Percentiles rank a stretch among this genome's conserved stretches.
Evolutionary conservation across 805 yeast genomes (phyloP).

Genomic region (Pichia manshurica): DNA sequence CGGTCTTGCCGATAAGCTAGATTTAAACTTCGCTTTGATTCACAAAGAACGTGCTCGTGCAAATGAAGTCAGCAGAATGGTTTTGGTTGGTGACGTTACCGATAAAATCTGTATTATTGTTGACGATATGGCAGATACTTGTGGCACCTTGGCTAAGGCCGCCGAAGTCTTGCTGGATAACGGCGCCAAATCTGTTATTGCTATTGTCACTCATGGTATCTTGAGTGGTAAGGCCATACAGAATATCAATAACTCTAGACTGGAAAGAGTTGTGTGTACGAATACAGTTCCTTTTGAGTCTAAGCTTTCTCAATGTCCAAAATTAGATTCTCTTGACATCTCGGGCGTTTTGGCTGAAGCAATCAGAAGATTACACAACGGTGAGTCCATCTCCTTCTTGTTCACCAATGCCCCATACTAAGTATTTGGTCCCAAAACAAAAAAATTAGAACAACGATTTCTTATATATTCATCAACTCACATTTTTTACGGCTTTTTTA

Average conservation of each 20-base stretch:
- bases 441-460: no score
- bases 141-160: slow-evolving; percentile 81
- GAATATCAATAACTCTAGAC: slow-evolving; percentile 61
- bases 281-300: slow-evolving; percentile 76
- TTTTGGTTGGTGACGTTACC: slow-evolving; percentile 76
- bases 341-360: slow-evolving; percentile 75
- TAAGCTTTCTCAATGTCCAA: slow-evolving; percentile 51
- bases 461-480: neutral
- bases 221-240: slow-evolving; percentile 68
- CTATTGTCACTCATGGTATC: slow-evolving; percentile 80
- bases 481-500: neutral
- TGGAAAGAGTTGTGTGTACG: slow-evolving; percentile 69
- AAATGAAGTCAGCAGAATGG: slow-evolving; percentile 80
- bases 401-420: slow-evolving; percentile 60
- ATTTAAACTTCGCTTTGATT: slow-evolving; percentile 74
- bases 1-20: slow-evolving; percentile 71
- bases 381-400: slow-evolving; percentile 77
- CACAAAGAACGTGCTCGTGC: slow-evolving; percentile 83
- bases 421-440: neutral
- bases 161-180: slow-evolving; percentile 67
- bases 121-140: slow-evolving; percentile 88
- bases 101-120: slow-evolving; percentile 71
- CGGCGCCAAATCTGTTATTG: slow-evolving; percentile 67
- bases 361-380: slow-evolving; percentile 78
- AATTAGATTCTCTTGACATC: slow-evolving; percentile 63